Evolutionary conservation across 2,329 filamentous ascomycete species (phyloP), one percentile per base, ranked within the genome.

Genomic region (Gaeumannomyces sp.): DNA sequence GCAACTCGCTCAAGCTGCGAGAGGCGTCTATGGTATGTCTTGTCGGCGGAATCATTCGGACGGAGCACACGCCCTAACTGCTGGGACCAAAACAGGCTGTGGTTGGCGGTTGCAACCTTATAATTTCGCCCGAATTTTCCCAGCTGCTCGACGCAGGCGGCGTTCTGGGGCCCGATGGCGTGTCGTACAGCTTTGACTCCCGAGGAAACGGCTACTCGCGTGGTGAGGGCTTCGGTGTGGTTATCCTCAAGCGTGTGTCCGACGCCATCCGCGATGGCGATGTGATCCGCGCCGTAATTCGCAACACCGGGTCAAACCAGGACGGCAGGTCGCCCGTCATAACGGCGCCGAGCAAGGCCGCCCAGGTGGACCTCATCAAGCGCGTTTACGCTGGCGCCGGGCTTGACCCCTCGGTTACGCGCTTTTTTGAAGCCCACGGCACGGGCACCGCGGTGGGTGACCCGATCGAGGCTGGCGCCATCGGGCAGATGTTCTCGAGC

Each of bases 201-300:
- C 70, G 70, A 38, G 82, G 77, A 3, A 75, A 79, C 65, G 83
- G 83, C 0, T 85, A 83, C 68, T 79, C 75, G 0, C 75, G 81
- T 76, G 81, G 81, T 8, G 85, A 87, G 63, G 83, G 83, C 0
- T 73, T 85, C 22, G 78, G 80, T 1, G 74, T 76, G 0, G 65
- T 87, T 0, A 72, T 86, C 0, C 67, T 88, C 0, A 88, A 87
- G 69, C 74, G 72, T 0, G 69, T 86, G 1, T 73, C 70, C 5
- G 72, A 77, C 2, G 85, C 85, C 0, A 65, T 86, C 6, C 72
- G 62, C n/a, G 70, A 78, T 66, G 74, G 76, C 2, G 73, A 80
- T 61, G 73, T 73, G 60, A 75, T 79, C 35, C 72, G 76, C 1
- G 76, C 76, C 10, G 75, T 79, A 7, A 76, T 79, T 35, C 73